These are phyloP conservation scores for Termitomyces sp. DNA, from an alignment of 768 basidiomycete species.

Conservation along the genomic window DNA sequence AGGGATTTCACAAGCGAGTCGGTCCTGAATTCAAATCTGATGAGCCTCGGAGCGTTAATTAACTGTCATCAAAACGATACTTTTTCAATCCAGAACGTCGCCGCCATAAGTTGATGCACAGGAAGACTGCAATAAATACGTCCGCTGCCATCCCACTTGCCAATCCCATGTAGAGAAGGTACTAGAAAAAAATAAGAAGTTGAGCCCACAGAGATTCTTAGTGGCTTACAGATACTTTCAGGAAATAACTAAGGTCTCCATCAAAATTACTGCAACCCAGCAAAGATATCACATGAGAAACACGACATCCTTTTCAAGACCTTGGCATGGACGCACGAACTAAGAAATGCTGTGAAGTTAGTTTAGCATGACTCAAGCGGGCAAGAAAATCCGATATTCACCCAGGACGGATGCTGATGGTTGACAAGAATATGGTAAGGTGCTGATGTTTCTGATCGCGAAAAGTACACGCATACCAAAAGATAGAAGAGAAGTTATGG, in stretches of 20 bases:
- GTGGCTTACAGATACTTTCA: neutral
- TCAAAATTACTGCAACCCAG: neutral
- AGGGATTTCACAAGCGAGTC: constrained; percentile 7
- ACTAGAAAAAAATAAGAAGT: neutral
- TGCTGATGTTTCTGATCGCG: too few relatives aligned
- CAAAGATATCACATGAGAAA: neutral
- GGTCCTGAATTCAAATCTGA: neutral
- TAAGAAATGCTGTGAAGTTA: neutral
- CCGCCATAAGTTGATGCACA: constrained; percentile 4
- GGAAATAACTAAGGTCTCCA: neutral
- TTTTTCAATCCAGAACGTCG: constrained; percentile 5
- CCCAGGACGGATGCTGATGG: neutral
- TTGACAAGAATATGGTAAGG: neutral
- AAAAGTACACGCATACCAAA: neutral
- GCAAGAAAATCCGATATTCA: too few relatives aligned
- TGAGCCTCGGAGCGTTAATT: neutral
- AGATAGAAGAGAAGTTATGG: neutral
- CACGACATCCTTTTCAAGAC: too few relatives aligned
- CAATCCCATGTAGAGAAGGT: constrained; percentile 11
- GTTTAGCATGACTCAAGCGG: neutral
- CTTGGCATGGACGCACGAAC: neutral
- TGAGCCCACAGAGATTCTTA: neutral
- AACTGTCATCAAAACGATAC: neutral
- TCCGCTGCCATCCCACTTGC: constrained; percentile 10
- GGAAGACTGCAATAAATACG: constrained; percentile 6